Percentiles rank a stretch among this genome's conserved stretches.
phyloP scores from a whole-genome alignment of 768 basidiomycete genomes.

The Sistotremastrum suecicum region DNA sequence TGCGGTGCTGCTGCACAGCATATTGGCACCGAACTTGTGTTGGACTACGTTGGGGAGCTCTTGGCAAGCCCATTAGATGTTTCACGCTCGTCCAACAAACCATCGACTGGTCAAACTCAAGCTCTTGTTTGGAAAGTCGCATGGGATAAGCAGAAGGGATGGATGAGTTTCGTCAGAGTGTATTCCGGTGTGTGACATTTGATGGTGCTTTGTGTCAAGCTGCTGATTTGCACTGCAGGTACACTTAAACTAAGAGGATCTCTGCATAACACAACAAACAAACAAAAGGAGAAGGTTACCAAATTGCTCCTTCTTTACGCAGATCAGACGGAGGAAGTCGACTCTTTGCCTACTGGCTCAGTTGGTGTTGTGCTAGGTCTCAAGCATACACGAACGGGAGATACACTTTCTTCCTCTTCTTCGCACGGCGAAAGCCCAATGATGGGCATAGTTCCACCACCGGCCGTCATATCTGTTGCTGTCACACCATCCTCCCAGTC shows the following conservation, averaged over 20 bases:
- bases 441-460: slow-evolving; percentile 57
- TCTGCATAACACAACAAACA: slow-evolving; percentile 51
- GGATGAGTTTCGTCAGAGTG: slow-evolving; percentile 88
- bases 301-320: slow-evolving; percentile 74
- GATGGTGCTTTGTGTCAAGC: slow-evolving; percentile 1
- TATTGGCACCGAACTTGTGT: slow-evolving; percentile 65
- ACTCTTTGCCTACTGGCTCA: slow-evolving; percentile 64
- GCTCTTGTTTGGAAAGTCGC: slow-evolving; percentile 79
- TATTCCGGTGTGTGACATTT: slow-evolving; percentile 53
- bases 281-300: slow-evolving; percentile 56
- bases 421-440: slow-evolving; percentile 16
- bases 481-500: slow-evolving; percentile 70
- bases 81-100: slow-evolving; percentile 26
- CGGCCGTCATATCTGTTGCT: slow-evolving; percentile 76
- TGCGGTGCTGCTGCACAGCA: slow-evolving; percentile 75
- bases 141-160: slow-evolving; percentile 72
- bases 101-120: slow-evolving; percentile 35
- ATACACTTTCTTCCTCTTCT: slow-evolving; percentile 53
- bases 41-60: slow-evolving; percentile 73
- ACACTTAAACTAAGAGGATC: slow-evolving; percentile 48
- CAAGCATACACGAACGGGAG: slow-evolving; percentile 75
- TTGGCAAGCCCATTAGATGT: slow-evolving; percentile 69
- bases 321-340: slow-evolving; percentile 60
- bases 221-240: slow-evolving; percentile 26
- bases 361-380: slow-evolving; percentile 78